Conservation (phyloP, 257 asterid species). For the Cinchona pubescens region DNA sequence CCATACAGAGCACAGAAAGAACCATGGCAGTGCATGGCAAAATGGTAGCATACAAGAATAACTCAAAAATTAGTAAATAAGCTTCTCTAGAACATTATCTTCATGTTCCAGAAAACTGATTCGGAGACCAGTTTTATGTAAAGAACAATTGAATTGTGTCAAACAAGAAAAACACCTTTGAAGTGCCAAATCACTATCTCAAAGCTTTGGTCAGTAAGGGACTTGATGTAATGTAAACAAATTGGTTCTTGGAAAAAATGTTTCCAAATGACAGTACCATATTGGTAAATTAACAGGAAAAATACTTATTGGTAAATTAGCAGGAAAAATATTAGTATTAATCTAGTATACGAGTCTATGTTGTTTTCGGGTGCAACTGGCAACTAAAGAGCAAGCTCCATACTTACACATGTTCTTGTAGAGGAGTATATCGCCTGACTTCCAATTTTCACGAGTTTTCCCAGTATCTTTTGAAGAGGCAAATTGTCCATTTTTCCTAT, state of each 20-base stretch:
- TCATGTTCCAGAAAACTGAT: neutral
- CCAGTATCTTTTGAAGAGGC: conserved; percentile 38
- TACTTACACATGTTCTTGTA: conserved; percentile 36
- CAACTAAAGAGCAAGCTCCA: conserved; percentile 21
- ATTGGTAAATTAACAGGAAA: neutral
- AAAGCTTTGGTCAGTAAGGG: neutral
- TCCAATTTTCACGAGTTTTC: conserved; percentile 29
- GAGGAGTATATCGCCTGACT: conserved; percentile 31
- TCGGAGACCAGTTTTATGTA: neutral
- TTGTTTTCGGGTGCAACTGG: neutral
- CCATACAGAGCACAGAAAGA: neutral
- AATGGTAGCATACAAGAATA: neutral
- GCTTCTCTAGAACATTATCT: neutral
- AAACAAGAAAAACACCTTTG: neutral
- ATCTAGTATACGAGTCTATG: neutral
- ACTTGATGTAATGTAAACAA: neutral
- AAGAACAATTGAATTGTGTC: neutral
- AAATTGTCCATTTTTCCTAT: conserved; percentile 49
- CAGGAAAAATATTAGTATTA: neutral
- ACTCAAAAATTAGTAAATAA: neutral
- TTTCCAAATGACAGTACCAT: too few species aligned
- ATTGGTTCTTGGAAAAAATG: too few species aligned
- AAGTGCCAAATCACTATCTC: neutral
- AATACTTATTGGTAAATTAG: neutral
- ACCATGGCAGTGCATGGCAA: neutral